Base-by-base conservation (phyloP, 1,139 yeast species). In the Pichia sp. region DNA sequence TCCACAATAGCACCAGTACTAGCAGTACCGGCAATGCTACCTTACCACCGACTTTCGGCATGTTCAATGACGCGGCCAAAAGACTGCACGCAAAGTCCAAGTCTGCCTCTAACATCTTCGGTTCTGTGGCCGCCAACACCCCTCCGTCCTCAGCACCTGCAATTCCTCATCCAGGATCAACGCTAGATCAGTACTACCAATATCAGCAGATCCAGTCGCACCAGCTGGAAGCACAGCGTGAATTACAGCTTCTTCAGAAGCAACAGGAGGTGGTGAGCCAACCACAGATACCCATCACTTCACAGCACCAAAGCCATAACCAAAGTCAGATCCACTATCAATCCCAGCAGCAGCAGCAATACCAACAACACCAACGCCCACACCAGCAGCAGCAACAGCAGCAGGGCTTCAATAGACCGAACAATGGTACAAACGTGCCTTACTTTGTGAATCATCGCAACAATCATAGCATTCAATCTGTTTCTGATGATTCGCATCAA, bases 401-500 rank as follows among this genome's bases (percentile, higher is more conserved):
- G 16, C 49, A 31, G 31, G 12, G 20, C n/a, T 20, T 14, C 40
- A 34, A 30, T 14, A 46, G 42, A 46, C 20, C 49, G 6, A 3
- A 9, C 14, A 34, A 46, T 20, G 29, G 48, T 27, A n/a, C 48
- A 31, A 33, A 31, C 17, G 36, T 48, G 14, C 50, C 50, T 14
- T 41, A 41, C 10, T 48, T 54, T 48, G 55, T 46, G 14, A 58
- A 55, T 40, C 60, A 56, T 44, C 54, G 40, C 36, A 64, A 50
- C 51, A 63, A 56, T 34, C 63, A 61, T 27, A 52, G 51, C 17
- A 45, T 52, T 12, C 47, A 54, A 58, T 61, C 49, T 63, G 66
- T 47, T 60, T 58, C 75, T 47, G 74, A 69, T 55, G 75, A 71
- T 42, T 61, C 63, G 14, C 68, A 65, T 9, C 62, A 68, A 16